Evolutionary conservation across 1,139 yeast genomes (phyloP), one percentile per base, ranked within the genome.

Genomic region (Hansenula sp.): DNA sequence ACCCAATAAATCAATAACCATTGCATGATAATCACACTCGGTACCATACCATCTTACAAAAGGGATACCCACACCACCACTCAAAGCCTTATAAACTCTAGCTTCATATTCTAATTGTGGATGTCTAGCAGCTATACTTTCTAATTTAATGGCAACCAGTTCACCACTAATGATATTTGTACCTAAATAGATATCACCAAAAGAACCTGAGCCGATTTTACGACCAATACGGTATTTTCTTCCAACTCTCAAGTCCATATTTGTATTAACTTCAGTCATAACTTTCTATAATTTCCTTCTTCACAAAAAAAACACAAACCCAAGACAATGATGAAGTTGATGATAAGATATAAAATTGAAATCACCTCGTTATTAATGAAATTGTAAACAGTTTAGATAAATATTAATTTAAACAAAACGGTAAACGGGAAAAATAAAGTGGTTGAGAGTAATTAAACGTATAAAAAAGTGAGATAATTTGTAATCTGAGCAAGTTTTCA

Each of bases 61-160:
- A 4, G 99, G 98, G 47, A 93, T 91, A 36, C 99, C 99, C 32
- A 93, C 95, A 33, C 98, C 98, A 29, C 99, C 99, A 52, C 96
- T 86, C 46, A 93, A 72, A 7, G 96, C 93, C 65, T 87, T 89
- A 70, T 91, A 91, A 30, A 91, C 98, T 55, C 94, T 81, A 12
- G 97, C 96, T 67, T 93, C 99, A 62, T 93, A 93, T 61, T 91
- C 98, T 54, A 93, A 76, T 68, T 93, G 99, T 3, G 99, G 99
- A 62, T 93, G 98, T 61, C 90, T 86, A 2, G 98, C 96, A 50
- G 86, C 76, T 48, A 87, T 81, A 54, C 88, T 84, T 63, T 93
- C 99, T 52, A 93, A 74, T 66, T 93, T 93, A 70, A 93, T 91
- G 57, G 98, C 99, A 42, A 93, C 97, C 65, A 93, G 96, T 66